These are phyloP conservation scores for Globisporangium megalacanthum DNA, from an alignment of 352 stramenopile genomes.

Conservation along the genomic window DNA sequence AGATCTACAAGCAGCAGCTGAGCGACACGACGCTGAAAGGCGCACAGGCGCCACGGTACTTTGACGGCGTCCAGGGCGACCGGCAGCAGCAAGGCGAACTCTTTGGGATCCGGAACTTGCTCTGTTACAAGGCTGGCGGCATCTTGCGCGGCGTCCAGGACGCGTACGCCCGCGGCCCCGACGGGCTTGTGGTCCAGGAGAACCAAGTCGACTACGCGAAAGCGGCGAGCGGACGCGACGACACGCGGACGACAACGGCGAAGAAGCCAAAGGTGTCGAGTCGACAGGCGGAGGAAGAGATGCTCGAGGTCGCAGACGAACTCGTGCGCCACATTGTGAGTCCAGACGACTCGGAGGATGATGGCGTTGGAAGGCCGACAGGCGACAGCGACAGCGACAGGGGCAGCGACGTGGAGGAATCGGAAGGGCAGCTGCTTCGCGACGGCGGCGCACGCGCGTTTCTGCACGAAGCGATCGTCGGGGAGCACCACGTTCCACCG, in stretches of 20 bases:
- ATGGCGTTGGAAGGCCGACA: background rate
- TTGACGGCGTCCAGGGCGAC: slow-evolving; percentile 76
- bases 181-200: slow-evolving; percentile 50
- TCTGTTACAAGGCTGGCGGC: slow-evolving; percentile 67
- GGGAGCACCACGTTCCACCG: slow-evolving; percentile 2
- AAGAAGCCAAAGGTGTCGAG: slow-evolving; percentile 2
- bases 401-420: slow-evolving; percentile 6
- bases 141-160: slow-evolving; percentile 77
- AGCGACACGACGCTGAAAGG: slow-evolving; percentile 78
- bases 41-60: slow-evolving; percentile 60
- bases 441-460: slow-evolving; percentile 8
- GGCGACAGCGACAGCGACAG: background rate
- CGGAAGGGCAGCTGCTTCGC: slow-evolving; percentile 2
- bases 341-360: background rate
- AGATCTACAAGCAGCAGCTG: slow-evolving; percentile 87
- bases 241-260: background rate
- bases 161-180: slow-evolving; percentile 42
- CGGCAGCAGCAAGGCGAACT: slow-evolving; percentile 66
- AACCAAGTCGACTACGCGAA: slow-evolving; percentile 50
- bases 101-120: slow-evolving; percentile 72
- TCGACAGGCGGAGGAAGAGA: slow-evolving; percentile 11
- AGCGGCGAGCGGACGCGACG: background rate
- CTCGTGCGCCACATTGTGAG: slow-evolving; percentile 11
- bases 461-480: slow-evolving; percentile 12
- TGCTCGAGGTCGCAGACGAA: slow-evolving; percentile 15